Base-by-base conservation (phyloP, 2,329 filamentous ascomycete genomes). In the Nigrograna mackinnonii region DNA sequence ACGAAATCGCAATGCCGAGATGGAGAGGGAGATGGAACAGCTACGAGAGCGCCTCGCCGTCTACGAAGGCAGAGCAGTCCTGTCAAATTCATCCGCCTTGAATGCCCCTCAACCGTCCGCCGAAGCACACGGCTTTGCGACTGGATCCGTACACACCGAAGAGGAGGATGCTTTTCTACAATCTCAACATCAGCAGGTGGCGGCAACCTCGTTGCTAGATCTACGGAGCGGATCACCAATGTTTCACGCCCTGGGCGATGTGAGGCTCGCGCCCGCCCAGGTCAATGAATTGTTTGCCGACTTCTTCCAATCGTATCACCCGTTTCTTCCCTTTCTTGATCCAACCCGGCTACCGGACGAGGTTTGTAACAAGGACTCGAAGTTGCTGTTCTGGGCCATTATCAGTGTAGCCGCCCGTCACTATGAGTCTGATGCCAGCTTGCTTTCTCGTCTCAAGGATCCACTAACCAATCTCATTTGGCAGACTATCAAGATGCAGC, bases 321-420 rank as follows among this genome's bases (percentile, higher is more conserved):
- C 83, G 1, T 92, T 88, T 61, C 71, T 92, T 13, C 87, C 88
- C 1, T 87, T 92, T 58, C 79, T 92, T 51, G 86, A 84, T 56
- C 77, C 82, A 5, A 63, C 76, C 7, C 82, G 85, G 51, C 71
- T 80, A 1, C 86, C 89, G 2, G 86, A 68, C n/a, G 66, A 94
- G 35, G 76, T 83, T 44, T 94, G 89, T 64, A 87, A 87, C 60
- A 79, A 84, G 46, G 86, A 92, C 57, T 87, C 90, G 37, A 84
- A 85, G 4, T 76, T 96, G 12, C 79, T 96, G 1, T 95, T 95
- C 69, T 96, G 91, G 91, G 81, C 87, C 35, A 86, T 92, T 45
- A 76, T 91, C 34, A 81, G 86, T 24, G 84, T 91, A 41, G 87
- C 87, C 17, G 83, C 87, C 31, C 82, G 88, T 38, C 84, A 87